Base-by-base conservation (phyloP, 441 rosid genomes). In the Croton setiger region DNA sequence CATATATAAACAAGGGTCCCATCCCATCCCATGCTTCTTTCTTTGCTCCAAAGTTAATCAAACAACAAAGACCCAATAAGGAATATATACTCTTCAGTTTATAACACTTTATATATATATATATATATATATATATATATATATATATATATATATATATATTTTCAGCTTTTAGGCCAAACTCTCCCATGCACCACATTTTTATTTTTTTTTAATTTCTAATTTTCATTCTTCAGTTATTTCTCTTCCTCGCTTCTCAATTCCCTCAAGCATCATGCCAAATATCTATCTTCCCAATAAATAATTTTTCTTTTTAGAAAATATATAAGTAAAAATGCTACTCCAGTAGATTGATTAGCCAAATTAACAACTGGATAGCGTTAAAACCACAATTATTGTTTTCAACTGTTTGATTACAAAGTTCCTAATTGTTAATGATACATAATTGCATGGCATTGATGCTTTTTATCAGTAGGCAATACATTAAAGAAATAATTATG, bases 11-110 rank as follows among this genome's bases (percentile, higher is more conserved):
- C 4, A 70, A 7, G 58, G 55, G 31, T 43, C n/a, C n/a, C n/a
- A n/a, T n/a, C n/a, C n/a, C n/a, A n/a, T n/a, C n/a, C 66, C 66
- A 61, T 27, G 3, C 5, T 52, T 51, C 52, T 72, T 51, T 65
- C 70, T 51, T 72, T 64, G 66, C 70, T 65, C 61, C 52, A 51
- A 72, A 72, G 66, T 60, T 51, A 66, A 52, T 59, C 48, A 27
- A 56, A 55, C 44, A 57, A 21, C 23, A 23, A 65, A 27, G 31
- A 27, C 31, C 31, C 31, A 27, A 27, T 27, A 27, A 27, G 31
- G 31, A 27, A 27, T 27, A 27, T 27, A 27, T 27, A 27, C 2
- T 27, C 31, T 27, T 27, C 31, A 27, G 31, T 27, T n/a, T n/a
- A n/a, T n/a, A n/a, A n/a, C n/a, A n/a, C n/a, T n/a, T n/a, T n/a